Evolutionary conservation across 768 basidiomycete genomes (phyloP).

Genomic region (Podaxis carcinomalis): DNA sequence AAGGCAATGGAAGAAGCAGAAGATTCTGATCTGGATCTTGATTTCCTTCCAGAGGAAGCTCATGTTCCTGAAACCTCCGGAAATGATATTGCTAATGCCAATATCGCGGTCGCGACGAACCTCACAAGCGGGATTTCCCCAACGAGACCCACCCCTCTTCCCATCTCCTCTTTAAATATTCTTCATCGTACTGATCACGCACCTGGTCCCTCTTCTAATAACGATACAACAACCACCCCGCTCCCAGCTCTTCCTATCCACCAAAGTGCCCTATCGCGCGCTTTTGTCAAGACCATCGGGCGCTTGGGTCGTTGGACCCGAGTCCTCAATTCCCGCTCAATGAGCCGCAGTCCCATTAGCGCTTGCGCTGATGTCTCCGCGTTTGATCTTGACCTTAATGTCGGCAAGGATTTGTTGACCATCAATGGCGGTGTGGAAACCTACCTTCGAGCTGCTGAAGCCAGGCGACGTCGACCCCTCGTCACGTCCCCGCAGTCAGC

Average conservation of each 20-base stretch:
- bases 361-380: conserved; percentile 54
- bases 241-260: conserved; percentile 46
- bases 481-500: not conserved
- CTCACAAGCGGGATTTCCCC: conserved; percentile 32
- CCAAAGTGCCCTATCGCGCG: conserved; percentile 66
- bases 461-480: conserved; percentile 35
- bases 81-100: conserved; percentile 45
- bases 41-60: conserved; percentile 58
- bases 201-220: conserved; percentile 23
- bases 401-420: conserved; percentile 56
- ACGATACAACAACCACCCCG: conserved; percentile 29
- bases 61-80: conserved; percentile 27
- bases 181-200: conserved; percentile 57
- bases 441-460: conserved; percentile 41
- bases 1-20: conserved; percentile 40
- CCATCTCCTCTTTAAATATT: conserved; percentile 55
- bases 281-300: conserved; percentile 78
- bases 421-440: conserved; percentile 62
- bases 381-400: conserved; percentile 64
- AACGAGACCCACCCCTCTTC: conserved; percentile 41
- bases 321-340: conserved; percentile 53
- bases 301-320: conserved; percentile 80
- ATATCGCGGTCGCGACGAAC: conserved; percentile 34
- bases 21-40: conserved; percentile 75
- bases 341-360: conserved; percentile 23